Conservation (phyloP, 1,139 yeast genomes). For the Lodderomyces oxycetoniae region DNA sequence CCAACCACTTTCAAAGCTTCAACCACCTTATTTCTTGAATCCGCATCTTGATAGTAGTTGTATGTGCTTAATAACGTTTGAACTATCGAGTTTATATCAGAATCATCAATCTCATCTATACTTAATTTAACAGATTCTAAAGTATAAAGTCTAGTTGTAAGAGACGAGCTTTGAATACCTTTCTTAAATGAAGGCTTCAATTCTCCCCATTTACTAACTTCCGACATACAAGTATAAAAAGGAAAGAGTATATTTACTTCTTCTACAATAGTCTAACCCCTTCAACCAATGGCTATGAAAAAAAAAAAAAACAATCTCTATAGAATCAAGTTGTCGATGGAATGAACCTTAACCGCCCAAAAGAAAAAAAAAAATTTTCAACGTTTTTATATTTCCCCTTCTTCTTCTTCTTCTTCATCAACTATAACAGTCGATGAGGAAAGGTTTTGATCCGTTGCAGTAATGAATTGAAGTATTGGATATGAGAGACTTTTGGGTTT, state of each 20-base stretch:
- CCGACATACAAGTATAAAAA: conserved; percentile 3
- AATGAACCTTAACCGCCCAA: background rate
- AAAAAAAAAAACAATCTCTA: conserved; percentile 6
- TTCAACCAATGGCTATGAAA: too few species aligned
- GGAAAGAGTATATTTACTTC: background rate
- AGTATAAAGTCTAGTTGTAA: conserved; percentile 30
- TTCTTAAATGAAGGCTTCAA: conserved; percentile 17
- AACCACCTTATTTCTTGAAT: conserved; percentile 41
- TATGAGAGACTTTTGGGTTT: conserved; percentile 6
- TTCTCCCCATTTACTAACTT: conserved; percentile 13
- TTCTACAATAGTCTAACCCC: background rate
- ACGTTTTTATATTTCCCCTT: conserved; percentile 3
- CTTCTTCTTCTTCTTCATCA: conserved; percentile 33
- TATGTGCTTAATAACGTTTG: conserved; percentile 39
- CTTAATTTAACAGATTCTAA: conserved; percentile 18
- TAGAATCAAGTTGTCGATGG: conserved; percentile 8
- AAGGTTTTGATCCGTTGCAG: conserved; percentile 48
- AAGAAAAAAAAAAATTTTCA: conserved; percentile 11
- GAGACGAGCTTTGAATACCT: conserved; percentile 30
- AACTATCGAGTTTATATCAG: conserved; percentile 20
- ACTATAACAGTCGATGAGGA: conserved; percentile 68
- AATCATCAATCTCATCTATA: conserved; percentile 17
- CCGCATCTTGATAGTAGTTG: conserved; percentile 48
- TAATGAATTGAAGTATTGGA: conserved; percentile 13
- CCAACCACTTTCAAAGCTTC: conserved; percentile 34